Evolutionary conservation across 1,284 basidiomycete genomes (phyloP).

Genomic region (Inonotus hispidus): DNA sequence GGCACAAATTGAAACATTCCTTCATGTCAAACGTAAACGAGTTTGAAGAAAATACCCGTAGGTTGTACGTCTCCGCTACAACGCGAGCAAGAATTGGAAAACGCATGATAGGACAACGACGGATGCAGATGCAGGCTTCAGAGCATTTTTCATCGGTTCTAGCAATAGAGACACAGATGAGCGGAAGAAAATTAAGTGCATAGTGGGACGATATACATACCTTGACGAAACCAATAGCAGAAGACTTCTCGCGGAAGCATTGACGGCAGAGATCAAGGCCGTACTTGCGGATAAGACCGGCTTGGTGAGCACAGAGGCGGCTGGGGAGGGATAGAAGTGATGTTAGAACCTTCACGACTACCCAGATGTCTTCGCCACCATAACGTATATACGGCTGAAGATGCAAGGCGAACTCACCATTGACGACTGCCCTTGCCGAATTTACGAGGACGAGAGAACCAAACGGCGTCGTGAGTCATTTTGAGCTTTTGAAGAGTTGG

Average conservation of each 20-base stretch:
- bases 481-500: too few relatives aligned
- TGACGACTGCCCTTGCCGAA: conserved; percentile 94
- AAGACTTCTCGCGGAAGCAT: conserved; percentile 96
- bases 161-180: conserved; percentile 1
- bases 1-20: too few relatives aligned
- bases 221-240: conserved; percentile 93
- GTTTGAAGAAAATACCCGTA: not conserved
- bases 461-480: conserved; percentile 89
- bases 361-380: not conserved
- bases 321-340: conserved; percentile 34
- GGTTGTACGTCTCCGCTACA: not conserved
- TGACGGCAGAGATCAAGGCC: conserved; percentile 96
- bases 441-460: conserved; percentile 92
- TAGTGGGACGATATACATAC: conserved; percentile 37
- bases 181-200: not conserved
- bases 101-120: not conserved
- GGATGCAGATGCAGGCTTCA: not conserved
- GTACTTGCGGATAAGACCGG: conserved; percentile 94
- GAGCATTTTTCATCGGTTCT: conserved; percentile 38
- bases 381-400: not conserved
- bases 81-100: too few relatives aligned
- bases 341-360: not conserved
- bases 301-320: conserved; percentile 94
- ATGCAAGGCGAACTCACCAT: conserved; percentile 52
- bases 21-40: too few relatives aligned